Evolutionary conservation across 106 monocot genomes (phyloP), one percentile per base, ranked within the genome.

Genomic region (Dendrobium huoshanense): DNA sequence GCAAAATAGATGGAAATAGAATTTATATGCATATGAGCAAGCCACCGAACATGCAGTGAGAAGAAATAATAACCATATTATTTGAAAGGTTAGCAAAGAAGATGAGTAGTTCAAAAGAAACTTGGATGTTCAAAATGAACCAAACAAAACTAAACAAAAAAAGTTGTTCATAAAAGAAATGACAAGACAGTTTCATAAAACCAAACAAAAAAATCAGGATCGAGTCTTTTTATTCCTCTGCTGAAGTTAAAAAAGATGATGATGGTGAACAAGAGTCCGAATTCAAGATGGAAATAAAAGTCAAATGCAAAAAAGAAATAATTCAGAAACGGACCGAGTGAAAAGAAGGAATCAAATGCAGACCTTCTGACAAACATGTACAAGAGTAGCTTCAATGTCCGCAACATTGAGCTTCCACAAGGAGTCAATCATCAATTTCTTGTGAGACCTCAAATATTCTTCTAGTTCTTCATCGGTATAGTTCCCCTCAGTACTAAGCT

Each of bases 361-460:
- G n/a, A 99, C 98, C 98, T 89, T 90, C 77, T 93, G 94, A 81
- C 98, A 99, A 77, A 99, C 98, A 80, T 85, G 91, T 2, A 88
- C 84, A 41, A 95, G 77, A 44, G 98, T 99, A 75, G 91, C 98
- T 83, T 99, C 98, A 74, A 99, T 99, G 86, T 95, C 98, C 54
- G 95, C 95, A 84, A 99, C 98, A 87, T 95, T 99, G 33, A 99
- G 91, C 83, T 99, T 99, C 98, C 95, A 99, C 29, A 99, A 87
- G 9, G 98, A 95, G 85, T 99, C 91, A 49, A 89, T 83, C 98
- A 99, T 93, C 81, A 95, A 43, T 78, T 91, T 91, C 83, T 99
- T 93, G 70, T 99, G 89, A 37, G 87, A 78, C 80, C 86, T 78
- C 91, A 95, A 82, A 80, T 95, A 99, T 13, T 81, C 79, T 78